Conservation (phyloP, 2,329 filamentous ascomycete species). For the Venturiaceae sp. region DNA sequence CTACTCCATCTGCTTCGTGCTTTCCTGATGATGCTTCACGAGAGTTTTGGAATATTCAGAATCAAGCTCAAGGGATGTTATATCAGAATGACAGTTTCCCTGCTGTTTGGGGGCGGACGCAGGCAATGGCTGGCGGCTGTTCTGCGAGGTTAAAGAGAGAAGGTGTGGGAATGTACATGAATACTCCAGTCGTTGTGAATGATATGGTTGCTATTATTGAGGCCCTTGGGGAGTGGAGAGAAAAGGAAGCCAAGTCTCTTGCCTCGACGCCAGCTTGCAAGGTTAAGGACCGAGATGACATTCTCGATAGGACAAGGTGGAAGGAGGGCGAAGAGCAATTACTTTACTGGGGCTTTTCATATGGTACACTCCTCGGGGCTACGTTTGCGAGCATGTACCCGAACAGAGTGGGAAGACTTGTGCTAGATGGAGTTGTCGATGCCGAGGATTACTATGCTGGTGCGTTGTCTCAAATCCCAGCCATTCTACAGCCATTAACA, state of each 20-base stretch:
- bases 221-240: conserved; percentile 27
- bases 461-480: conserved; percentile 7
- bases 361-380: conserved; percentile 33
- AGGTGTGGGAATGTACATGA: conserved; percentile 25
- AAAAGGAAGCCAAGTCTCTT: conserved; percentile 4
- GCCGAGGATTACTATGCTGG: conserved; percentile 24
- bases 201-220: conserved; percentile 42
- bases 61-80: conserved; percentile 1
- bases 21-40: conserved; percentile 17
- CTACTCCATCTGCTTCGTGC: conserved; percentile 21
- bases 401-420: conserved; percentile 21
- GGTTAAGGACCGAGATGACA: neutral
- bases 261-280: neutral
- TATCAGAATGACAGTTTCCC: neutral
- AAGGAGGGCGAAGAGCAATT: conserved; percentile 23
- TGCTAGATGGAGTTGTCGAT: conserved; percentile 38
- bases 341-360: conserved; percentile 38
- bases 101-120: neutral
- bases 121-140: conserved; percentile 6
- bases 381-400: conserved; percentile 30
- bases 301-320: conserved; percentile 2
- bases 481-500: neutral
- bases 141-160: conserved; percentile 1
- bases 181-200: conserved; percentile 35
- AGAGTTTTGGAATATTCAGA: conserved; percentile 3